A percentile compares a stretch with the other conserved stretches of the same genome.
phyloP scores from a whole-genome alignment of 192 early-diverging fungal species.

The Phlyctochytrium planicorne region DNA sequence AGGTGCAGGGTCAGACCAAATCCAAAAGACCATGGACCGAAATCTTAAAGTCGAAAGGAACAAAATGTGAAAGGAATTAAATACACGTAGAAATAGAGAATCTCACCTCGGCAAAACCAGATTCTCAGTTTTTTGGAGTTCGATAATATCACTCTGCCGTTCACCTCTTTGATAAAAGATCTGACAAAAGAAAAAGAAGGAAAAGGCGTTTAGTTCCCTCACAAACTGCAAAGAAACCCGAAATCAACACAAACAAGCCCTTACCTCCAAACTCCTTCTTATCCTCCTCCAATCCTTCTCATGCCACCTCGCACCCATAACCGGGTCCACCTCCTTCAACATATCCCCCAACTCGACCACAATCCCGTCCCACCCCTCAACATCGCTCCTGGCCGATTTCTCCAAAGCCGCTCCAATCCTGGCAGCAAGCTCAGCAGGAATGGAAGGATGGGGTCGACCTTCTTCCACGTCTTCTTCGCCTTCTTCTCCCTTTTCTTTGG shows the following conservation, averaged over 20 bases:
- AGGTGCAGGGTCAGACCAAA: constrained; percentile 66
- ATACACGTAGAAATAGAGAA: neutral
- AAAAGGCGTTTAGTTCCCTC: too few species aligned
- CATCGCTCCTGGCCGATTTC: constrained; percentile 21
- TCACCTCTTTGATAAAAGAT: constrained; percentile 69
- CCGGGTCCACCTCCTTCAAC: constrained; percentile 72
- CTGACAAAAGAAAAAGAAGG: constrained; percentile 29
- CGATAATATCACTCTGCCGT: constrained; percentile 71
- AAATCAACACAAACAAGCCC: too few species aligned
- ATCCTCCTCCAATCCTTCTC: constrained; percentile 83
- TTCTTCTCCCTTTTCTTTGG: neutral
- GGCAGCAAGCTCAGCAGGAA: constrained; percentile 11
- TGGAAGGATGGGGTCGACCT: constrained; percentile 27
- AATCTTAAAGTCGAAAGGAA: constrained; percentile 47
- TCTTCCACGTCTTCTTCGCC: neutral
- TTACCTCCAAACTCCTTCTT: constrained; percentile 80
- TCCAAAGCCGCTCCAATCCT: constrained; percentile 19
- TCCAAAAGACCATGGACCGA: constrained; percentile 81
- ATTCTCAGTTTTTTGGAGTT: constrained; percentile 52
- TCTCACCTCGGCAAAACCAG: constrained; percentile 11
- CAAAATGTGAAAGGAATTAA: constrained; percentile 8
- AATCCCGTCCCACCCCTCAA: neutral
- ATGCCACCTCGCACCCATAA: constrained; percentile 89
- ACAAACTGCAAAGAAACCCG: too few species aligned
- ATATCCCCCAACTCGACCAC: constrained; percentile 62